Percentiles rank a stretch among this genome's conserved stretches.
phyloP scores from a whole-genome alignment of 352 stramenopile species.

The Blastocystis sp. region DNA sequence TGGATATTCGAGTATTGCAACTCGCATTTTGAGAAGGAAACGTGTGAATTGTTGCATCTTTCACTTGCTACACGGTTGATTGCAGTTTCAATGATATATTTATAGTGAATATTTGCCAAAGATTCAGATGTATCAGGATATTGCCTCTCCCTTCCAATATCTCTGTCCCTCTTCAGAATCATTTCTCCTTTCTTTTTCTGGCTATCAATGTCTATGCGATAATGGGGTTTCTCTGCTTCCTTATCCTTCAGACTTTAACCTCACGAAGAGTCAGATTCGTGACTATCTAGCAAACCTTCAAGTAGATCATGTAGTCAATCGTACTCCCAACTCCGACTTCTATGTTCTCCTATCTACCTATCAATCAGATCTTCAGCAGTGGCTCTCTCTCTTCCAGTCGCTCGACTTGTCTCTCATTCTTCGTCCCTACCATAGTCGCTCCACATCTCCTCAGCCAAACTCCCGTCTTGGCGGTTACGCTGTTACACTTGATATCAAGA shows the following conservation, averaged over 20 bases:
- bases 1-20: slow-evolving; percentile 2
- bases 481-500: slow-evolving; percentile 86
- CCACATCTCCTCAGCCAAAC: not conserved
- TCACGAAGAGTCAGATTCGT: not conserved
- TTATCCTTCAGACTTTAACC: not conserved
- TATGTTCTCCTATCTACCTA: not conserved
- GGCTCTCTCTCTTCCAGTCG: not conserved
- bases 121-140: slow-evolving; percentile 14
- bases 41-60: not conserved
- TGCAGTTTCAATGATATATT: not conserved
- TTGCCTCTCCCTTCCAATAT: not conserved
- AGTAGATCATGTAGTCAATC: not conserved
- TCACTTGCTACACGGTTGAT: not conserved
- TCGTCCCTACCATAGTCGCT: not conserved
- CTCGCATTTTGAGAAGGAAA: not conserved
- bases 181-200: not conserved
- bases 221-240: not conserved
- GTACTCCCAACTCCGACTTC: not conserved
- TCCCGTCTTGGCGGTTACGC: slow-evolving; percentile 83
- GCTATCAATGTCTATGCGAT: not conserved
- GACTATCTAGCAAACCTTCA: not conserved
- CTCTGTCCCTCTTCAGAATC: not conserved
- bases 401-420: not conserved
- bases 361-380: not conserved
- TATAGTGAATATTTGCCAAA: slow-evolving; percentile 27